Evolutionary conservation across 2,329 filamentous ascomycete genomes (phyloP), one percentile per base, ranked within the genome.

Genomic region (Triangularia verruculosa): DNA sequence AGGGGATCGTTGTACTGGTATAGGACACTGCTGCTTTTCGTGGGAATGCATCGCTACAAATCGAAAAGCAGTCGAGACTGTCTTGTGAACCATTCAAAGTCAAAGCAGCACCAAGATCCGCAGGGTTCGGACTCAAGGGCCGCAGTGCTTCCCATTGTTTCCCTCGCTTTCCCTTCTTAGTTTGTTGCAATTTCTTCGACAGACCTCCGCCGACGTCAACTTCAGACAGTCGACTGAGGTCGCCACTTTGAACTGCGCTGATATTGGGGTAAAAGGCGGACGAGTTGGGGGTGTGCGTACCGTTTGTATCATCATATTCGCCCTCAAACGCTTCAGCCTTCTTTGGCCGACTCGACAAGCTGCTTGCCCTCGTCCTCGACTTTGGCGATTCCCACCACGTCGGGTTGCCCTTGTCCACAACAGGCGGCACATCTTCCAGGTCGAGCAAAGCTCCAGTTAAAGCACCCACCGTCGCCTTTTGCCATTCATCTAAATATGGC

Each of bases 341-440:
- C 60, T 82, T 78, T n/a, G 78, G 80, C 32, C 81, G 78, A 2
- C 79, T 75, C 0, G 80, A 71, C 60, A 78, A 75, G 66, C 82
- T 80, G 61, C 82, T 78, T 61, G 77, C 76, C 64, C 84, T 70
- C 74, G 78, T 69, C 81, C 79, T 64, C 76, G 78, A 66, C 73
- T 81, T 63, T 77, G 78, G 28, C 77, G 80, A 59, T 72, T 96
- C 92, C 92, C 92, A 95, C 92, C 92, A 96, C 1, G 90, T 79
- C 68, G 83, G 83, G 66, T 80, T 80, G 20, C 56, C 32, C 66
- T 79, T 83, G 51, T 87, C 84, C 28, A 71, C 70, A 34, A 75
- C 72, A 0, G 70, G 63, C 7, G 70, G 61, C 13, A 69, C 74
- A 8, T 78, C 75, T 62, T 81, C 79, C 30, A 91, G 81, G 64